Base-by-base conservation (phyloP, 306 rosid genomes). In the Ammopiptanthus mongolicus region DNA sequence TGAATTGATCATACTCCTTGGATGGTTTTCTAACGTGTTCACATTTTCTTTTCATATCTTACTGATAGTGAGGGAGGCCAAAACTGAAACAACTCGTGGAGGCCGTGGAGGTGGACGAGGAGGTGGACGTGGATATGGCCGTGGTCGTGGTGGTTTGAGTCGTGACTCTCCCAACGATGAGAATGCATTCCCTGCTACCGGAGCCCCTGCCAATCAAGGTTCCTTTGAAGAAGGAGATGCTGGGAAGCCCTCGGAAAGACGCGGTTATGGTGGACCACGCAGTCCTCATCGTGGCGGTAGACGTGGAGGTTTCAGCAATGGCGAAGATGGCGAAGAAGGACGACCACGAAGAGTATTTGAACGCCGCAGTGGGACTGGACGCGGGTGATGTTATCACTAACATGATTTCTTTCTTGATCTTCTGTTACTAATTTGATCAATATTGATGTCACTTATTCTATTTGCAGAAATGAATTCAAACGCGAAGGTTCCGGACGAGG, bases 351-450 rank as follows among this genome's bases (percentile, higher is more conserved):
- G 99, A 77, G 39, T 34, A 72, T 87, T 65, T 87, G 99, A 96
- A 6, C 97, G 99, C 69, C 97, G 72, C 66, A 96, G 98, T 73
- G 99, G 99, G 71, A 89, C 97, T 79, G 98, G 99, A 9, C 87
- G 89, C 18, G 93, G 98, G 99, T 96, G 48, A 77, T 74, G 78
- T 58, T 58, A 13, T 37, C 37, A 2, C 17, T 14, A 23, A 11
- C 0, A 17, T 22, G 14, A 0, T 21, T 44, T 47, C 18, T 81
- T 15, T 0, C 0, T 57, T 48, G 42, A 12, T 22, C 19, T 8
- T 42, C 4, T 55, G 10, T 76, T 60, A 53, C 0, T 7, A 6
- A 74, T 55, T 58, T 0, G 5, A 8, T 56, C 41, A 48, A 12
- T 69, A 41, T 63, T 46, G 55, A 64, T 21, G 31, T 72, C 42